Percentiles rank a stretch among this genome's conserved stretches.
These are phyloP conservation scores for Scheffersomyces quercinus DNA, from an alignment of 1,139 yeast species.

Conservation along the genomic window DNA sequence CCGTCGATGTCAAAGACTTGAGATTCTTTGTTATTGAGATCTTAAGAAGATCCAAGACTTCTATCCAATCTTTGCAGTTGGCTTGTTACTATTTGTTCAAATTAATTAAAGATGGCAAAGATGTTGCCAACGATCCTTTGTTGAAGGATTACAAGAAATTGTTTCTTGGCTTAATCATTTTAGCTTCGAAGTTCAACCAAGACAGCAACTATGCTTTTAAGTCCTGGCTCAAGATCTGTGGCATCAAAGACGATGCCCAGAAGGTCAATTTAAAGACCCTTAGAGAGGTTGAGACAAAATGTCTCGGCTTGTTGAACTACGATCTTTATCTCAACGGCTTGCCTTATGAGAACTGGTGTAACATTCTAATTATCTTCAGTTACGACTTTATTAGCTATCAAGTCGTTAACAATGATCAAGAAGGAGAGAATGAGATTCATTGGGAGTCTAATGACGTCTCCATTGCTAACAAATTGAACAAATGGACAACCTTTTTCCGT, in stretches of 20 bases:
- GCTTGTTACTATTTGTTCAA: slow-evolving; percentile 64
- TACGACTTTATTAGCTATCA: slow-evolving; percentile 39
- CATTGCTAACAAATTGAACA: slow-evolving; percentile 24
- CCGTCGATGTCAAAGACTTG: slow-evolving; percentile 25
- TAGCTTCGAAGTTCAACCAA: slow-evolving; percentile 71
- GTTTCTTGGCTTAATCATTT: slow-evolving; percentile 64
- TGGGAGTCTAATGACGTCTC: slow-evolving; percentile 29
- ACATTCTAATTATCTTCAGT: slow-evolving; percentile 44
- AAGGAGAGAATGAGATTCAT: slow-evolving; percentile 22
- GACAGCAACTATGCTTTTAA: slow-evolving; percentile 69
- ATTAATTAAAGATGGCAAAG: slow-evolving; percentile 26
- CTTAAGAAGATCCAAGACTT: slow-evolving; percentile 66
- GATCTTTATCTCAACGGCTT: slow-evolving; percentile 51
- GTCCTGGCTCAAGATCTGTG: slow-evolving; percentile 79
- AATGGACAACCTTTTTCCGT: slow-evolving; percentile 34
- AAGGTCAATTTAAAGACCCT: slow-evolving; percentile 40
- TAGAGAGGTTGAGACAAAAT: slow-evolving; percentile 52
- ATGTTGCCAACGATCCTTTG: slow-evolving; percentile 9
- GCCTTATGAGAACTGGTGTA: slow-evolving; percentile 58
- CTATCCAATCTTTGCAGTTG: slow-evolving; percentile 64
- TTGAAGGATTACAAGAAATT: slow-evolving; percentile 61
- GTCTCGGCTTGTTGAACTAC: slow-evolving; percentile 57
- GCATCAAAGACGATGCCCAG: slow-evolving; percentile 38
- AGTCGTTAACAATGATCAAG: slow-evolving; percentile 10
- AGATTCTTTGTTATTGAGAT: slow-evolving; percentile 61